Percentiles rank a stretch among this genome's conserved stretches.
These are phyloP conservation scores for Suillus alpinus DNA, from an alignment of 768 basidiomycete species.

Conservation along the genomic window DNA sequence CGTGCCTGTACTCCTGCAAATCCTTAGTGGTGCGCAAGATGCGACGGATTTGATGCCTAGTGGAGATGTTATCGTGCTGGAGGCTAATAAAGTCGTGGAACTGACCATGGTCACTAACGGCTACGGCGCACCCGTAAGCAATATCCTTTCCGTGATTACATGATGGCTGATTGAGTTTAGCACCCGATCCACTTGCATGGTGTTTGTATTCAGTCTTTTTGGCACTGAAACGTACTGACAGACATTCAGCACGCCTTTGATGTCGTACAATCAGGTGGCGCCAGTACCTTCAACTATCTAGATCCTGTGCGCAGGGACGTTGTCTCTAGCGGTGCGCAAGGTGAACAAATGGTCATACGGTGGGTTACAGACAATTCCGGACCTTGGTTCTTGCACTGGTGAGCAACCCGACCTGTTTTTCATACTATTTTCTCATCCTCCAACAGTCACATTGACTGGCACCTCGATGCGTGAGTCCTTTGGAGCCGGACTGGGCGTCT, in stretches of 20 bases:
- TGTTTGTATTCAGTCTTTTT: conserved; percentile 8
- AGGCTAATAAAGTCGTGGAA: conserved; percentile 27
- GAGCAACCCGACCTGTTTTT: background rate
- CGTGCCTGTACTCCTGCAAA: background rate
- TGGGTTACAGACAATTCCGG: conserved; percentile 66
- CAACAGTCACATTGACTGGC: conserved; percentile 31
- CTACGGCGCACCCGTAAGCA: background rate
- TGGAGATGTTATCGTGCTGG: conserved; percentile 20
- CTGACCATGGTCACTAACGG: conserved; percentile 13
- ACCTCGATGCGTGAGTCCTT: conserved; percentile 20
- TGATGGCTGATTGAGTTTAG: background rate
- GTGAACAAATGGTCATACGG: conserved; percentile 49
- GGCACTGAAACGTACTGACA: background rate
- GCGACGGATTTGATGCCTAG: conserved; percentile 43
- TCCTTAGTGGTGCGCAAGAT: background rate
- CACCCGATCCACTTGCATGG: background rate
- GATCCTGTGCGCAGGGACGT: conserved; percentile 38
- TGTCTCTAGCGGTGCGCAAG: conserved; percentile 18
- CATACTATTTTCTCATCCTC: conserved; percentile 4
- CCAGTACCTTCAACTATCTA: conserved; percentile 27
- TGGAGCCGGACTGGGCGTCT: background rate
- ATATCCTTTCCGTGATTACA: background rate
- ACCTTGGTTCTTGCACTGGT: conserved; percentile 50
- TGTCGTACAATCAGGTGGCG: conserved; percentile 30
- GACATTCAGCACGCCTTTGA: background rate